phyloP scores from a whole-genome alignment of 179 eudicot species.

The Silene coronaria region DNA sequence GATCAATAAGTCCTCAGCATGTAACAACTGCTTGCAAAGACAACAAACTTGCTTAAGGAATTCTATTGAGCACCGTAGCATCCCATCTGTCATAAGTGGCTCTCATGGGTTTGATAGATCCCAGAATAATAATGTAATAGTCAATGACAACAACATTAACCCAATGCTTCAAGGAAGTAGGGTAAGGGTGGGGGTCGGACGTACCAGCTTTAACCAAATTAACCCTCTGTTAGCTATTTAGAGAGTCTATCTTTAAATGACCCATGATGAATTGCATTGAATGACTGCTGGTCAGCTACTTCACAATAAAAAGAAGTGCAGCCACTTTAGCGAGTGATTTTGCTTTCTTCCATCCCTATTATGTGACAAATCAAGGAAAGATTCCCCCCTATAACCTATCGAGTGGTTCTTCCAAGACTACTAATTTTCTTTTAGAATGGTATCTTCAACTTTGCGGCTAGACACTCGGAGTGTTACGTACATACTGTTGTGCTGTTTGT shows the following conservation, averaged over 20 bases:
- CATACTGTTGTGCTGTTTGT: too few relatives aligned
- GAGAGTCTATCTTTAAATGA: background rate
- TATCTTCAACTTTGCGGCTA: background rate
- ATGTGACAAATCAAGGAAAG: background rate
- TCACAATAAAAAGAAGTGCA: background rate
- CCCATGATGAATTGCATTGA: background rate
- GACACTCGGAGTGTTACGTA: background rate
- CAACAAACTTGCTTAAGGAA: background rate
- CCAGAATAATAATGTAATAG: background rate
- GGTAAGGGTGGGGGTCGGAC: too few relatives aligned
- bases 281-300: background rate
- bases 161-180: too few relatives aligned
- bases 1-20: background rate
- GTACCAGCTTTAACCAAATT: too few relatives aligned
- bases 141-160: too few relatives aligned
- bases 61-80: background rate
- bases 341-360: background rate
- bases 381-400: background rate
- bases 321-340: background rate
- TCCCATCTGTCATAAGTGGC: background rate
- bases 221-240: background rate
- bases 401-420: background rate
- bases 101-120: background rate
- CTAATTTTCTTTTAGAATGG: background rate
- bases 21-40: background rate